These are phyloP conservation scores for Penicillium sp. DNA, from an alignment of 2,329 filamentous ascomycete species.

Conservation along the genomic window DNA sequence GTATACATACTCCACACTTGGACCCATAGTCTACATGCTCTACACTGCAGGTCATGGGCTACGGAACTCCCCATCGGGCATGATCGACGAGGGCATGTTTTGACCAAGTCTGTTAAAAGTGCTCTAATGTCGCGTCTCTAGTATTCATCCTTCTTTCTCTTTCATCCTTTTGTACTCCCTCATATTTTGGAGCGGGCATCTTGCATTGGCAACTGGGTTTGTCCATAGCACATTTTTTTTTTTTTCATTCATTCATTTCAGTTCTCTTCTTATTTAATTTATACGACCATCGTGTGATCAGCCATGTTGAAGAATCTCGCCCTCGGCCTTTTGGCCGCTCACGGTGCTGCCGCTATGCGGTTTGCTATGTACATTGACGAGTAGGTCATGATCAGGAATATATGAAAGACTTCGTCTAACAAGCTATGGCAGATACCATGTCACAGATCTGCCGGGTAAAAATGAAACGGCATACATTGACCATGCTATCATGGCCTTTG, in stretches of 20 bases:
- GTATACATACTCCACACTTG: not conserved
- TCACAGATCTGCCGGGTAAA: slow-evolving; percentile 31
- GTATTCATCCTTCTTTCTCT: not conserved
- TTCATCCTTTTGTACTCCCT: not conserved
- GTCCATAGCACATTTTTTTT: not conserved
- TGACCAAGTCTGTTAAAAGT: not conserved
- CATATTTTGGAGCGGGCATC: slow-evolving; percentile 7
- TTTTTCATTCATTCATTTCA: not conserved
- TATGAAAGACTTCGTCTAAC: slow-evolving; percentile 3
- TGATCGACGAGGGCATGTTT: slow-evolving; percentile 12
- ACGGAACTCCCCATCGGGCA: not conserved
- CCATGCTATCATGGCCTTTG: slow-evolving; percentile 58
- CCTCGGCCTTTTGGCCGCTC: slow-evolving; percentile 32
- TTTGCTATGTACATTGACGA: slow-evolving; percentile 51
- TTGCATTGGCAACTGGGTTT: slow-evolving; percentile 3
- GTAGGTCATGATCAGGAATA: slow-evolving; percentile 30
- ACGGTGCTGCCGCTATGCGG: slow-evolving; percentile 29
- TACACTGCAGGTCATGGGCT: not conserved
- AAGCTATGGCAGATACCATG: slow-evolving; percentile 42
- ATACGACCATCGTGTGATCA: not conserved
- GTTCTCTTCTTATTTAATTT: not conserved
- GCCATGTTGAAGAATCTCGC: slow-evolving; percentile 28
- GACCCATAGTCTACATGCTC: not conserved
- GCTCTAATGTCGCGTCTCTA: slow-evolving; percentile 6
- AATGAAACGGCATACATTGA: slow-evolving; percentile 48